Base-by-base conservation (phyloP, 202 grass and related monocot genomes). In the Bolboschoenoplectus hybrid region DNA sequence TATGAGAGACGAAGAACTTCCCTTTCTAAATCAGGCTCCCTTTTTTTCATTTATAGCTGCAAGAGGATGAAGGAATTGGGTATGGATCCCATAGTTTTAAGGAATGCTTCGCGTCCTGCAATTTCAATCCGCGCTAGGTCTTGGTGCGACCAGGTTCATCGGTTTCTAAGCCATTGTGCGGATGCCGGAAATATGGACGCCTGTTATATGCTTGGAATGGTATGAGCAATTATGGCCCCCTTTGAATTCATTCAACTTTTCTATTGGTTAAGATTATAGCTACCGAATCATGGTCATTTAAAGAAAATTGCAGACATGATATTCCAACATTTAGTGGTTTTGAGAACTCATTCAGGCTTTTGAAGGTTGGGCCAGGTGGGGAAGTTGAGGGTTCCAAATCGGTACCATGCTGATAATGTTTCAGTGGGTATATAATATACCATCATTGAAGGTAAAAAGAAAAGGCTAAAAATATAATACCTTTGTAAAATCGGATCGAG, bases 121-220 rank as follows among this genome's bases (percentile, higher is more conserved):
- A 12, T 87, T 16, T 68, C 75, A 17, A 26, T 87, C 16, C 35
- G 9, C 3, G 49, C 86, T 4, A 40, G 20, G 1, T 69, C 36
- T 46, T 82, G 86, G 86, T 82, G 64, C 0, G 53, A 87, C 65
- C 46, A 1, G 2, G 78, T 66, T 47, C 86, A 82, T 39, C 35
- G 10, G 12, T 87, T 87, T 66, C 58, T 87, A 9, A 74, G 44
- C 6, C 10, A 38, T 4, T 87, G 78, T 1, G 79, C 11, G 10
- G 51, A 75, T 62, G 40, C 52, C 4, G 86, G 86, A 11, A 87
- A 87, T 71, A 69, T 34, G 0, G 86, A 74, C 35, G 64, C 86
- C 1, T 82, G 32, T 39, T 87, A 82, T 55, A 52, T 72, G 26
- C 55, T 89, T 9, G 87, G 87, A 47, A 89, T 89, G 83, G 87